Evolutionary conservation across 306 rosid species (phyloP), one percentile per base, ranked within the genome.

Genomic region (Datisca glomerata): DNA sequence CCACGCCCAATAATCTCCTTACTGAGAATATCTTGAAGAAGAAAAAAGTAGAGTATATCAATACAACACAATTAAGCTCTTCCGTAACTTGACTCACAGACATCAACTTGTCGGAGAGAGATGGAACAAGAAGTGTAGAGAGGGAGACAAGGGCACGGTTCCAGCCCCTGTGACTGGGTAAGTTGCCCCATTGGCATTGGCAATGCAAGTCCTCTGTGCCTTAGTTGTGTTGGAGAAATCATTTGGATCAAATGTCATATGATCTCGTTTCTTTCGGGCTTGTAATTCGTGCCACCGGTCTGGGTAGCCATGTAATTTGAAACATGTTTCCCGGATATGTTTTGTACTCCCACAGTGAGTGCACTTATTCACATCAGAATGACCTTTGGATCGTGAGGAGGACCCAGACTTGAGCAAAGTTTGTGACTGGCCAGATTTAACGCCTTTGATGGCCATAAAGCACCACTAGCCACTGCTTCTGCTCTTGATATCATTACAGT

Each of bases 1-100:
- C 24, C 56, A 50, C 16, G 18, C 12, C 27, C 20, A 20, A 47
- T 47, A 6, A 49, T 49, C 31, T 49, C 44, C 32, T 50, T 36
- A 24, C 21, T 40, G 42, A 28, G 16, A 53, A 53, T 18, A 53
- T 53, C 29, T 14, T 42, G 34, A 31, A 41, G 12, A 36, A 50
- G 21, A 12, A 50, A n/a, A 50, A 50, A 5, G 14, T 50, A 16
- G 36, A 11, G 8, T 34, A 35, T 7, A 50, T 50, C 1, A 33
- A 22, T 20, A 33, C 29, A 11, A 12, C 25, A 48, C 13, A 47
- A 31, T 47, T 47, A 1, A 34, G 16, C 6, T 47, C 29, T 6
- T 20, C 15, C 18, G 21, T 33, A 7, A 35, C 21, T 13, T 49
- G 22, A 21, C 44, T 13, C n/a, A 50, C n/a, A 31, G 28, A 36